These are phyloP conservation scores for Anthracocystis panici-leucophaei DNA, from an alignment of 1,284 basidiomycete genomes.

Conservation along the genomic window DNA sequence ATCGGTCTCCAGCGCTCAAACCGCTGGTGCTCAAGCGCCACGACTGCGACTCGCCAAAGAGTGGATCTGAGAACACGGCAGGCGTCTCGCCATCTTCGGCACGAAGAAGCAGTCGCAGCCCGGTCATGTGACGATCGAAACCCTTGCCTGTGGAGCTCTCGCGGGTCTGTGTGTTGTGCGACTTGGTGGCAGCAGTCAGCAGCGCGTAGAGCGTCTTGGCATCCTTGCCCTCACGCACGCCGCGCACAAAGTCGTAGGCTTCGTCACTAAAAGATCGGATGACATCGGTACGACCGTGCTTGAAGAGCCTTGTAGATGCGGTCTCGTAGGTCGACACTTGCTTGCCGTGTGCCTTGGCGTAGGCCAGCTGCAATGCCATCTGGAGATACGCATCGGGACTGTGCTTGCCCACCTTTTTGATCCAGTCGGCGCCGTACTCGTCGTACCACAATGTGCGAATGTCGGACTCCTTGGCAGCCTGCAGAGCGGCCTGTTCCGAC, in stretches of 20 bases:
- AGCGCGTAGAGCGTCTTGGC: slow-evolving; percentile 74
- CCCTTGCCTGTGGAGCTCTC: slow-evolving; percentile 86
- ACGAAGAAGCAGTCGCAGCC: slow-evolving; percentile 75
- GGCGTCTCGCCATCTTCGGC: slow-evolving; percentile 59
- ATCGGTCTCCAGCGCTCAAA: slow-evolving; percentile 85
- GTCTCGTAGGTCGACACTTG: slow-evolving; percentile 96
- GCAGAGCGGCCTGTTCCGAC: slow-evolving; percentile 76
- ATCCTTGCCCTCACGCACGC: slow-evolving; percentile 76
- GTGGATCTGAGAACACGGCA: slow-evolving; percentile 73
- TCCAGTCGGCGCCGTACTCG: slow-evolving; percentile 90
- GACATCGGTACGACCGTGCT: slow-evolving; percentile 91
- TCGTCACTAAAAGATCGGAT: slow-evolving; percentile 84
- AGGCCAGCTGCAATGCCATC: slow-evolving; percentile 92
- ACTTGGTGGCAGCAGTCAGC: slow-evolving; percentile 78
- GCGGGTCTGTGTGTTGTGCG: slow-evolving; percentile 82
- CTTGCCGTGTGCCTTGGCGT: slow-evolving; percentile 81
- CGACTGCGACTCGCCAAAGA: slow-evolving; percentile 81
- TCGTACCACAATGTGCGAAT: slow-evolving; percentile 85
- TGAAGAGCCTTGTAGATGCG: slow-evolving; percentile 88
- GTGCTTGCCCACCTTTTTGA: slow-evolving; percentile 83
- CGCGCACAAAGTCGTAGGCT: slow-evolving; percentile 82
- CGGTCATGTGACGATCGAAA: slow-evolving; percentile 91
- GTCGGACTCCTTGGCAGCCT: slow-evolving; percentile 83
- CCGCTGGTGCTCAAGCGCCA: slow-evolving; percentile 96
- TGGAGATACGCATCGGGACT: slow-evolving; percentile 92